Base-by-base conservation (phyloP, 768 basidiomycete genomes). In the Tylopilus intermedius region DNA sequence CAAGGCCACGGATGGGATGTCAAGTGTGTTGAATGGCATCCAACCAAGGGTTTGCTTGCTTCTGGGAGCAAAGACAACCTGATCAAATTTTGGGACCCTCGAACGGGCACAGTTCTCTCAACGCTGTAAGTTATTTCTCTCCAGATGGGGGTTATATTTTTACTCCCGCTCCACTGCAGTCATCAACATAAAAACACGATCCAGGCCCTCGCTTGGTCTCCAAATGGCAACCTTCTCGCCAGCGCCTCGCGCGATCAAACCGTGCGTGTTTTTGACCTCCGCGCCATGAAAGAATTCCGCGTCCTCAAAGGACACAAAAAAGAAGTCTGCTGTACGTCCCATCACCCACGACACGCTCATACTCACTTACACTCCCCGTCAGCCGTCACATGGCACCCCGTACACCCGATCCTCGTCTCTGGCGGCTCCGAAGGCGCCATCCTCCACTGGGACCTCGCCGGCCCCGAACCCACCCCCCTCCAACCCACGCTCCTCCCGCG, bases 21-120 rank as follows among this genome's bases (percentile, higher is more conserved):
- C 21, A 90, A 94, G 66, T 96, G 93, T 55, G 93, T 97, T 1
- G 88, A 97, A 73, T 99, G 96, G 96, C 96, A 99, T 72, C 93
- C 94, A 5, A 91, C 88, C 0, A 97, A 98, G 71, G 95, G 95
- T 9, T 76, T 99, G 8, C 79, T 99, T 21, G 93, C 90, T 5
- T 94, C 91, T 3, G 96, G 96, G 24, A 92, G 90, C 61, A 98
- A 98, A 71, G 96, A 99, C 71, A 96, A 97, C 69, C 82, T 92
- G 61, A 92, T 98, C 71, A 98, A 98, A 64, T 99, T 99, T 72
- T 99, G 96, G 96, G 96, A 99, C 68, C 96, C 96, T 21, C 79
- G 96, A 35, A 92, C 91, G 9, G 91, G 89, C 33, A 94, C 90
- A 0, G 83, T 86, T 9, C 78, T 99, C 7, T 91, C 92, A 5